Evolutionary conservation across 139 green algal genomes (phyloP).

Genomic region (Picochlorum sp.): DNA sequence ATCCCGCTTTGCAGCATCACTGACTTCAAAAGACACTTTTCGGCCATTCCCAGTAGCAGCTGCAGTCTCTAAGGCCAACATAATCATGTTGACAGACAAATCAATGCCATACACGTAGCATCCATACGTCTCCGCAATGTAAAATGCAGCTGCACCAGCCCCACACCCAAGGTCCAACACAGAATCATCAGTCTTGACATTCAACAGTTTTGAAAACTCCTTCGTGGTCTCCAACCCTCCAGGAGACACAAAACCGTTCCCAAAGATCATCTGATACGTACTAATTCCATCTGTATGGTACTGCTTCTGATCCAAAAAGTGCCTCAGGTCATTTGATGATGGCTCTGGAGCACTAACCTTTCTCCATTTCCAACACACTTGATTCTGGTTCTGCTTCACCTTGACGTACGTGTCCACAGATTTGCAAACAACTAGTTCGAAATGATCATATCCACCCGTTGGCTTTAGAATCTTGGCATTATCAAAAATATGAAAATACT

Average conservation of each 20-base stretch:
- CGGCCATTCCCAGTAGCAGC: slow-evolving; percentile 17
- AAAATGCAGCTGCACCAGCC: slow-evolving; percentile 57
- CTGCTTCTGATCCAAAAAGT: slow-evolving; percentile 64
- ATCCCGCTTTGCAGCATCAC: slow-evolving; percentile 45
- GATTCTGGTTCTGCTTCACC: slow-evolving; percentile 82
- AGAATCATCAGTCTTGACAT: slow-evolving; percentile 48
- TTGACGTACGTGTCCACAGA: slow-evolving; percentile 74
- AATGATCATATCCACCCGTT: slow-evolving; percentile 37
- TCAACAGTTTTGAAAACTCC: slow-evolving; percentile 46
- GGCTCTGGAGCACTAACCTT: slow-evolving; percentile 25
- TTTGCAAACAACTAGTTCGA: slow-evolving; percentile 57
- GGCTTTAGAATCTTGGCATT: slow-evolving; percentile 16
- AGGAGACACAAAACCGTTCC: slow-evolving; percentile 62
- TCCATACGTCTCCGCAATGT: slow-evolving; percentile 47
- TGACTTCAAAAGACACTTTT: slow-evolving; percentile 68
- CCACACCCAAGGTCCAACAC: slow-evolving; percentile 77
- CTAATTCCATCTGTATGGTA: slow-evolving; percentile 54
- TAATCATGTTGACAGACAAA: slow-evolving; percentile 74
- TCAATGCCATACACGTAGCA: slow-evolving; percentile 73
- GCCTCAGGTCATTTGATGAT: slow-evolving; percentile 31
- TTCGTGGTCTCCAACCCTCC: slow-evolving; percentile 49
- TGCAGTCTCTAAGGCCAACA: slow-evolving; percentile 53
- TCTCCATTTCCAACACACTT: slow-evolving; percentile 59
- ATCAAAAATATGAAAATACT: slow-evolving; percentile 75
- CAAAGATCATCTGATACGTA: slow-evolving; percentile 73